Percentiles rank a stretch among this genome's conserved stretches.
These are phyloP conservation scores for Gossypium stocksii DNA, from an alignment of 345 rosid species.

Conservation along the genomic window DNA sequence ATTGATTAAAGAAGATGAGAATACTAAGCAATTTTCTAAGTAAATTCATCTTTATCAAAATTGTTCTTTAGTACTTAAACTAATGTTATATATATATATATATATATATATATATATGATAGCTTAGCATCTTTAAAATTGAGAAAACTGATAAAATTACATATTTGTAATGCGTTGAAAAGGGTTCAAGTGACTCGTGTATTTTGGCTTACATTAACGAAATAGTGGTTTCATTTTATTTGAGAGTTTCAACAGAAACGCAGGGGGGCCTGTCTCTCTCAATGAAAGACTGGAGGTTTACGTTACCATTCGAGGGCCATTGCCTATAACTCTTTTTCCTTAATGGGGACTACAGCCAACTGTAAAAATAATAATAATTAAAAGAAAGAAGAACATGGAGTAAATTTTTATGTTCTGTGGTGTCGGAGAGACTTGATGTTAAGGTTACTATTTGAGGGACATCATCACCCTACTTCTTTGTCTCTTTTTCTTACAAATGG, in stretches of 20 bases:
- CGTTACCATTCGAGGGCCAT: conserved; percentile 11
- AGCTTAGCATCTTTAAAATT: neutral
- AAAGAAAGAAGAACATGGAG: neutral
- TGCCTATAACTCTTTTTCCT: neutral
- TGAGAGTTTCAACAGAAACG: neutral
- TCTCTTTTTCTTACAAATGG: neutral
- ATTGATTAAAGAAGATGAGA: too few relatives aligned
- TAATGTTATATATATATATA: neutral
- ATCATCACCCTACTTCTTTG: neutral
- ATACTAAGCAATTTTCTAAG: too few relatives aligned
- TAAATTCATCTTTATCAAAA: too few relatives aligned
- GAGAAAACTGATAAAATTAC: neutral
- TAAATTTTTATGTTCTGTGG: neutral
- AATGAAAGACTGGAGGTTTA: neutral
- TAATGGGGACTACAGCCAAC: neutral
- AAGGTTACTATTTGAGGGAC: conserved; percentile 16
- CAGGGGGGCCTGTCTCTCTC: neutral
- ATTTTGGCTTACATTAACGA: too few relatives aligned
- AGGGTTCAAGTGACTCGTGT: too few relatives aligned
- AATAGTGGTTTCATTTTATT: neutral
- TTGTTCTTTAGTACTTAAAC: too few relatives aligned
- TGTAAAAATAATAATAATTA: neutral
- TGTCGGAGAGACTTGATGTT: neutral
- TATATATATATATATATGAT: neutral
- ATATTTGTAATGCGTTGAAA: neutral